A percentile compares a stretch with the other conserved stretches of the same genome.
Conservation (phyloP, 352 stramenopile species). For the Thraustochytrium sp. region DNA sequence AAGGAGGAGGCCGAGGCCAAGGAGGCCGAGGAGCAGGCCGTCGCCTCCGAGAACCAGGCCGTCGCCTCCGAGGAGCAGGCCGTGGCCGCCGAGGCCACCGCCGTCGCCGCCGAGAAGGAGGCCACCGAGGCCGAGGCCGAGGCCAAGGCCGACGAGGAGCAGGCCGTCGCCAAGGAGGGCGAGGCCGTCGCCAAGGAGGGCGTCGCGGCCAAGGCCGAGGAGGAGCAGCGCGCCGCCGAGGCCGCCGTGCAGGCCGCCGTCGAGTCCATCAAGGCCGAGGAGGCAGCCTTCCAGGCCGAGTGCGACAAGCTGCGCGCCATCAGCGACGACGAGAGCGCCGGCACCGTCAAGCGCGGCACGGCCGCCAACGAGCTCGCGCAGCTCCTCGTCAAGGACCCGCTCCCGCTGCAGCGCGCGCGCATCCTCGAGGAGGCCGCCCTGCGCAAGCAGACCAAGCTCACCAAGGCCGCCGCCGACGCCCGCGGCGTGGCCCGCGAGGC, state of each 20-base stretch:
- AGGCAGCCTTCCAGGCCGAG: slow-evolving; percentile 47
- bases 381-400: slow-evolving; percentile 50
- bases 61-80: slow-evolving; percentile 31
- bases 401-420: slow-evolving; percentile 50
- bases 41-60: slow-evolving; percentile 45
- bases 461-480: background rate
- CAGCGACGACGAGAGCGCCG: slow-evolving; percentile 49
- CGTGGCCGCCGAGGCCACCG: slow-evolving; percentile 33
- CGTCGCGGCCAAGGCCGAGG: slow-evolving; percentile 30
- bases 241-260: slow-evolving; percentile 45
- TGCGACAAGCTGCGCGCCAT: slow-evolving; percentile 44
- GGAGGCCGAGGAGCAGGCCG: slow-evolving; percentile 28
- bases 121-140: background rate
- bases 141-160: background rate
- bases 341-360: slow-evolving; percentile 53
- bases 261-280: slow-evolving; percentile 47
- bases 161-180: background rate
- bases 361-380: slow-evolving; percentile 54
- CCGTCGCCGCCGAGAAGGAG: slow-evolving; percentile 39
- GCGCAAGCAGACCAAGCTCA: slow-evolving; percentile 47
- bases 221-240: slow-evolving; percentile 29
- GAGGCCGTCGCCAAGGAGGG: slow-evolving; percentile 26
- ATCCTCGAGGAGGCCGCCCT: slow-evolving; percentile 53
- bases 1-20: slow-evolving; percentile 39
- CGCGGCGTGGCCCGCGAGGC: background rate